Percentiles rank a stretch among this genome's conserved stretches.
Conservation (phyloP, 2,329 filamentous ascomycete genomes). For the Cryphonectria parasitica region DNA sequence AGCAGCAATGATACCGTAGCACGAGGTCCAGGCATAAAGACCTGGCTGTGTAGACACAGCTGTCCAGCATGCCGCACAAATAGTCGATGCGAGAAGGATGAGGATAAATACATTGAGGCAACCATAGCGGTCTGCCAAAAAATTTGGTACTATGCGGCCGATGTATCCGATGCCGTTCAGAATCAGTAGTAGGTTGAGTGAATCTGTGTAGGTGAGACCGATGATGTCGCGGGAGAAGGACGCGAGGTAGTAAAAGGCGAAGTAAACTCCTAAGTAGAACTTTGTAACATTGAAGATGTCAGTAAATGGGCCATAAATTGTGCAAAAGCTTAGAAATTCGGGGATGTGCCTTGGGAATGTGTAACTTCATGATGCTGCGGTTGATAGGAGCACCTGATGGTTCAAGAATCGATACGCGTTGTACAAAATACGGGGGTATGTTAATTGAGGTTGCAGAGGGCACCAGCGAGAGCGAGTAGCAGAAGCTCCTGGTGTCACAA, state of each 20-base stretch:
- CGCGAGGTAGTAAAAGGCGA: slow-evolving; percentile 60
- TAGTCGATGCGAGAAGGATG: slow-evolving; percentile 42
- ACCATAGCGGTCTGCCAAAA: slow-evolving; percentile 41
- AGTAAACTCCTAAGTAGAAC: slow-evolving; percentile 37
- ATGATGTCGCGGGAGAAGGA: slow-evolving; percentile 31
- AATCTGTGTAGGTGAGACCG: background rate
- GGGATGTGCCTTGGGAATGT: no score
- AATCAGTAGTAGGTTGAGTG: background rate
- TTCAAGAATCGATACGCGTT: no score
- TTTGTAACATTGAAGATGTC: background rate
- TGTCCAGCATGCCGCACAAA: slow-evolving; percentile 61
- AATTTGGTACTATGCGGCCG: slow-evolving; percentile 3
- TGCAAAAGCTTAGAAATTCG: no score
- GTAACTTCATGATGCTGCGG: no score
- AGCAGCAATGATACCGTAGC: background rate
- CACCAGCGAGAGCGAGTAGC: no score
- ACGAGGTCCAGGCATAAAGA: slow-evolving; percentile 59
- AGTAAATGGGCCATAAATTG: background rate
- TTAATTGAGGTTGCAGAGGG: no score
- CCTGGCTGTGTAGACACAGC: slow-evolving; percentile 52
- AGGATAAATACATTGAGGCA: slow-evolving; percentile 65
- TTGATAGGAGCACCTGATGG: no score
- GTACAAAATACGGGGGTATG: no score
- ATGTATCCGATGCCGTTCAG: slow-evolving; percentile 1
- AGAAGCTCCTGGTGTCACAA: no score